Evolutionary conservation across 805 yeast species (phyloP).

Genomic region (Wilhelminamyces savonicus): DNA sequence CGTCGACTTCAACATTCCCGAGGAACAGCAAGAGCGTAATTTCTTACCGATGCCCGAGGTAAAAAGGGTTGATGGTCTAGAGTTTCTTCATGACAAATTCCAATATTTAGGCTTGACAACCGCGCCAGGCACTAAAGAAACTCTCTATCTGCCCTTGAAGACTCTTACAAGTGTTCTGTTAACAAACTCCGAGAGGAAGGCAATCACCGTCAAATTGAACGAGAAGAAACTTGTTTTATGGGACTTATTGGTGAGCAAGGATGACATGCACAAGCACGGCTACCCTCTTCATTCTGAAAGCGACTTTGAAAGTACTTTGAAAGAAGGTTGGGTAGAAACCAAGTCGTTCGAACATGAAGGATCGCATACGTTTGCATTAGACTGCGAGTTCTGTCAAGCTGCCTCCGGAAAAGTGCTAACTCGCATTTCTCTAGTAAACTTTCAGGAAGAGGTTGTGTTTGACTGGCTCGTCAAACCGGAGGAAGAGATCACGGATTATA

Average conservation of each 20-base stretch:
- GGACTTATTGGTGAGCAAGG: slow-evolving; percentile 47
- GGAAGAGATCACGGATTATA: slow-evolving; percentile 68
- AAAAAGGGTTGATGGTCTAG: slow-evolving; percentile 2
- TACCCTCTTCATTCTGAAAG: slow-evolving; percentile 53
- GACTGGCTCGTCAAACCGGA: slow-evolving; percentile 78
- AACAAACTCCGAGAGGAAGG: slow-evolving; percentile 48
- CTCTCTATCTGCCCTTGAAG: slow-evolving; percentile 46
- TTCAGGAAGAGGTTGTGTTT: slow-evolving; percentile 50
- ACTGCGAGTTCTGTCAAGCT: slow-evolving; percentile 89
- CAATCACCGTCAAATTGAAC: slow-evolving; percentile 26
- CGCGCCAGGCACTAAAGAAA: slow-evolving; percentile 63
- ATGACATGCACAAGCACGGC: slow-evolving; percentile 41
- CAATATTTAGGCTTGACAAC: slow-evolving; percentile 40
- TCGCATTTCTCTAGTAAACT: slow-evolving; percentile 68
- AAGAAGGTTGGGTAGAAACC: slow-evolving; percentile 51
- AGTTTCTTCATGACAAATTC: slow-evolving; percentile 34
- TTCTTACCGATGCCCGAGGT: slow-evolving; percentile 7
- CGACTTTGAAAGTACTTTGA: slow-evolving; percentile 2
- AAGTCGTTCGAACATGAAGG: slow-evolving; percentile 46
- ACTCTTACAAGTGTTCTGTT: slow-evolving; percentile 54
- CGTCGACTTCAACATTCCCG: slow-evolving; percentile 42
- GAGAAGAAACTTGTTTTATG: slow-evolving; percentile 34
- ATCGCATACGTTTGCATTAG: slow-evolving; percentile 69
- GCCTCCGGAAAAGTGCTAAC: slow-evolving; percentile 62
- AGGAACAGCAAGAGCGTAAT: too few species aligned